Conservation (phyloP, 305 asterid species). For the Fraxinus sp. region DNA sequence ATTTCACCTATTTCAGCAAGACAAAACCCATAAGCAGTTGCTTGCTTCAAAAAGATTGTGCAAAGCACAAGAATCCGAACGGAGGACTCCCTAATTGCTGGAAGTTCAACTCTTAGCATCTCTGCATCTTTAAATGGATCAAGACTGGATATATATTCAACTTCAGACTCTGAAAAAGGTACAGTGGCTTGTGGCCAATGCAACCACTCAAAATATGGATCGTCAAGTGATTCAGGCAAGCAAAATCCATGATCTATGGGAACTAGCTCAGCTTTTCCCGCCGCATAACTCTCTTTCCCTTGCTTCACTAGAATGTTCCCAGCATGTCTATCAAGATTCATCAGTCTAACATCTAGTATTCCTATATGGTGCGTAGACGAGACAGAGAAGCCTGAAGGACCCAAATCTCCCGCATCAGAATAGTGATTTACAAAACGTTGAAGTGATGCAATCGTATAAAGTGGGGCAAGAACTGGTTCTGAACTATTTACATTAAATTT, state of each 20-base stretch:
- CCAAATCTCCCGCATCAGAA: constrained; percentile 81
- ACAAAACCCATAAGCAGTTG: constrained; percentile 55
- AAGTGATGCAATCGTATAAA: constrained; percentile 64
- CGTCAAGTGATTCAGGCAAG: constrained; percentile 77
- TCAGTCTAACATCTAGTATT: constrained; percentile 67
- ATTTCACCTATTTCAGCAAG: constrained; percentile 82
- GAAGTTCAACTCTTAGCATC: constrained; percentile 53
- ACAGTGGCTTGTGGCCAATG: constrained; percentile 86
- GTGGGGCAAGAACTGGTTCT: constrained; percentile 33
- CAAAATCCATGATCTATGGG: constrained; percentile 92
- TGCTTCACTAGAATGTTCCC: constrained; percentile 79
- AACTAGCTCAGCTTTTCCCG: constrained; percentile 60
- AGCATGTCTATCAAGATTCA: constrained; percentile 87
- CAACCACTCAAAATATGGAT: constrained; percentile 87
- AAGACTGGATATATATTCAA: constrained; percentile 59
- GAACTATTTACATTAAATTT: constrained; percentile 50
- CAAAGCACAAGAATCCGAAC: constrained; percentile 72
- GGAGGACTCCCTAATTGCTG: constrained; percentile 64
- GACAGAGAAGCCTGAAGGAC: constrained; percentile 78
- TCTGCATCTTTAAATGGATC: constrained; percentile 78
- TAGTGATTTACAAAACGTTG: constrained; percentile 68
- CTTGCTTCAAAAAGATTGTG: constrained; percentile 66
- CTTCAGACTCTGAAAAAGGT: constrained; percentile 72
- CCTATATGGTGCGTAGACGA: constrained; percentile 71
- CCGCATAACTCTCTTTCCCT: constrained; percentile 41